Conservation (phyloP, 208 protist genomes). For the Wallacemonas sp. region DNA sequence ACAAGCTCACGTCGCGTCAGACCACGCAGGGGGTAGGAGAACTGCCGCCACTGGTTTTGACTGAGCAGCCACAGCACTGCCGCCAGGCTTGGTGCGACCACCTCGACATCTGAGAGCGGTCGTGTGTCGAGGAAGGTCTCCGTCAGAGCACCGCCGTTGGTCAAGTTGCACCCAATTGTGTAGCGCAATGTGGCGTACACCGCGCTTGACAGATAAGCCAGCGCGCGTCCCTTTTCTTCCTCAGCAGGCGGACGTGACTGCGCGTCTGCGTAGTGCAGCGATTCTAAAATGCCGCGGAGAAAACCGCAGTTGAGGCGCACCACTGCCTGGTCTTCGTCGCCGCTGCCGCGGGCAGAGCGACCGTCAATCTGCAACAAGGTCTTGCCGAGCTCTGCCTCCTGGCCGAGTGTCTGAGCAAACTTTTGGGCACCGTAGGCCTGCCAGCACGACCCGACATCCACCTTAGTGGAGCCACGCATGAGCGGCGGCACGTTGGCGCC, state of each 20-base stretch:
- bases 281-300: conserved; percentile 55
- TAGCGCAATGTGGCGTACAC: conserved; percentile 76
- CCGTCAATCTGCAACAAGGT: conserved; percentile 17
- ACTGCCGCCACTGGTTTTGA: conserved; percentile 28
- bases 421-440: conserved; percentile 81
- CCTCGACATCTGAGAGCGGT: conserved; percentile 29
- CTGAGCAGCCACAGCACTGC: conserved; percentile 74
- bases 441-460: conserved; percentile 86
- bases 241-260: conserved; percentile 61
- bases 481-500: conserved; percentile 72
- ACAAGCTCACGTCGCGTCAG: conserved; percentile 41
- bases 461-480: conserved; percentile 75
- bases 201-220: conserved; percentile 57
- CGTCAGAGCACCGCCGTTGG: conserved; percentile 18
- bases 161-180: conserved; percentile 72
- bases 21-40: conserved; percentile 51
- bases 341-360: not conserved
- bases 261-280: conserved; percentile 77
- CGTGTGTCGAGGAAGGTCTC: conserved; percentile 78
- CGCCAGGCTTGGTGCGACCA: conserved; percentile 55
- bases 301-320: conserved; percentile 60
- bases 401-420: conserved; percentile 36
- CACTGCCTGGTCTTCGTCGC: conserved; percentile 18
- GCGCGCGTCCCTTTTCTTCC: conserved; percentile 63
- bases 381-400: conserved; percentile 45